phyloP scores from a whole-genome alignment of 108 stramenopile genomes.

The Pelagomonas calceolata region DNA sequence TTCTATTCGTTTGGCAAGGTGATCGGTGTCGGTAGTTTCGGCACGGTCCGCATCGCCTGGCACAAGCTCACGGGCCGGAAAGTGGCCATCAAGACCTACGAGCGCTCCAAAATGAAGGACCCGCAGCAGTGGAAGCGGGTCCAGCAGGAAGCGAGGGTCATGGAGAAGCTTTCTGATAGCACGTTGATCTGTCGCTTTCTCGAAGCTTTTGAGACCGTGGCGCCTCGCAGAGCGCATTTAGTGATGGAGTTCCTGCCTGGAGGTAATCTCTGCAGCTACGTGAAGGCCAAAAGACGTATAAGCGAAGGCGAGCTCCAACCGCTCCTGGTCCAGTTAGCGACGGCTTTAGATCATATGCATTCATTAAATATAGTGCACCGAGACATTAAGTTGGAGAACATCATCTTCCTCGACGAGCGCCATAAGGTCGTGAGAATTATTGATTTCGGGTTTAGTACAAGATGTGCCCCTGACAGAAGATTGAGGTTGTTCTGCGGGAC shows the following conservation, averaged over 20 bases:
- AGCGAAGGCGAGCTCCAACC: constrained; percentile 32
- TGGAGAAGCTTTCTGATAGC: constrained; percentile 46
- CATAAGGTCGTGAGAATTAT: constrained; percentile 30
- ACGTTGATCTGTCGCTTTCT: constrained; percentile 5
- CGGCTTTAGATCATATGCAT: constrained; percentile 43
- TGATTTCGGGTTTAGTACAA: constrained; percentile 44
- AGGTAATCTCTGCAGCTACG: constrained; percentile 51
- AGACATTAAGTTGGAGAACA: constrained; percentile 53
- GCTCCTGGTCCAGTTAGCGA: constrained; percentile 31
- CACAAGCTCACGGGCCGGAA: constrained; percentile 46
- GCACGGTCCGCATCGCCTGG: constrained; percentile 43
- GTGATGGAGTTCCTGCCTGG: constrained; percentile 45
- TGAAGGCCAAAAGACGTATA: constrained; percentile 35
- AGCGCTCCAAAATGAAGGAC: constrained; percentile 49
- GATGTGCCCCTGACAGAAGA: constrained; percentile 16
- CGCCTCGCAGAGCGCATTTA: constrained; percentile 33
- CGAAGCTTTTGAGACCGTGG: constrained; percentile 14
- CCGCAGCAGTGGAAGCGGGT: constrained; percentile 45
- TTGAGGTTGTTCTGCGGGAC: constrained; percentile 51
- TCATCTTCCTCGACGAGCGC: constrained; percentile 31
- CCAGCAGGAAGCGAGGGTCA: constrained; percentile 39
- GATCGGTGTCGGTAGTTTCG: constrained; percentile 39
- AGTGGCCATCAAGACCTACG: constrained; percentile 53
- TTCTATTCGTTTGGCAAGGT: constrained; percentile 43
- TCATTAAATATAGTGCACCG: constrained; percentile 39